Base-by-base conservation (phyloP, 2,329 filamentous ascomycete genomes). In the Trichoderma breve region DNA sequence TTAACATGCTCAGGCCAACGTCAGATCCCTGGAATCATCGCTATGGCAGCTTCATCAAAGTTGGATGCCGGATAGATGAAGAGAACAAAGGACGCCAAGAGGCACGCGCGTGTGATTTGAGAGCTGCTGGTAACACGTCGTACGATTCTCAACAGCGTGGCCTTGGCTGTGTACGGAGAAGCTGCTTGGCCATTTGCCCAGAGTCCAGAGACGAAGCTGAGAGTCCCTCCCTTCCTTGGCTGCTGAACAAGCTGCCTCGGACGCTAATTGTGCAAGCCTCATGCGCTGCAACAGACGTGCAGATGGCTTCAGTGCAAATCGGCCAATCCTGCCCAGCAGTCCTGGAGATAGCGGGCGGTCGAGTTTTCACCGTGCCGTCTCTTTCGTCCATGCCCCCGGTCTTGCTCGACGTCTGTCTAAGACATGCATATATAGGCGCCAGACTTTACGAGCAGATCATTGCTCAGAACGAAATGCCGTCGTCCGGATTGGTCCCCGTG, bases 391-490 rank as follows among this genome's bases (percentile, higher is more conserved):
- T 26, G 3, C 28, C 70, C 70, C 64, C 61, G 70, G 70, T 39
- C 58, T 68, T 9, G n/a, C 24, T 65, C n/a, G 30, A 51, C 15
- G 39, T 62, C 7, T 70, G 66, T 68, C 47, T 57, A 55, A 72
- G 70, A 72, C 70, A 61, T 72, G 70, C 70, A 64, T 69, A 72
- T 69, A 51, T 60, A 60, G 28, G 60, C 60, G 58, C 60, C 71
- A 70, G 66, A 30, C 60, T 60, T 60, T 63, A 51, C 47, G 15
- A 70, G 71, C 60, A 60, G 66, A 70, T 72, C 67, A 60, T 60
- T 72, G 70, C 70, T 61, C 30, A 51, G 55, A 21, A 28, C 21
- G 32, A 30, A 72, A 70, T 36, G 18, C 14, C 21, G 61, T 55
- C 43, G 26, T 26, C 36, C 36, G 34, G 71, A 70, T 65, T 72